Base-by-base conservation (phyloP, 108 stramenopile genomes). In the Aurantiochytrium sp. region DNA sequence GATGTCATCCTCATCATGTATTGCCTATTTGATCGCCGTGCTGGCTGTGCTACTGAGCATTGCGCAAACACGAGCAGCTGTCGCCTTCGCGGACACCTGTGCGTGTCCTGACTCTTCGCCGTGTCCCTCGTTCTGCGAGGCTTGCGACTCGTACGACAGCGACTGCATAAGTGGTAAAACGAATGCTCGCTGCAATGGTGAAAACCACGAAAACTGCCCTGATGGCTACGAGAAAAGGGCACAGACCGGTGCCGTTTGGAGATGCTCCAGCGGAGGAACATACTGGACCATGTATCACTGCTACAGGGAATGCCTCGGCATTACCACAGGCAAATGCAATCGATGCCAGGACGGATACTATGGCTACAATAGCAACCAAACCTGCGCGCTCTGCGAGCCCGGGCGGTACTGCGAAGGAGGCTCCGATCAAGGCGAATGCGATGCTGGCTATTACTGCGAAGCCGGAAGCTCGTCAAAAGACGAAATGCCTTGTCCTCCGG, bases 221-320 rank as follows among this genome's bases (percentile, higher is more conserved):
- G 51, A 53, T 23, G 76, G 76, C 45, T 83, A 83, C 28, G 51
- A 47, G n/a, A 83, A 83, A 83, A 47, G 51, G 23, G 76, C 76
- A 6, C 76, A 83, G 51, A 83, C 76, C 44, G 76, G 76, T 8
- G 3, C 76, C 6, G 4, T 83, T 23, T 83, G 76, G 76, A 47
- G 76, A 53, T 83, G 76, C 76, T 53, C 49, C 49, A 25, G 25
- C 45, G 51, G 76, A 6, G 76, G 76, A 12, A 83, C 6, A 23
- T 83, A 83, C 4, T 83, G 51, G 49, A 83, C 76, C 45, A 83
- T 83, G 76, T 83, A 83, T 53, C 76, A 83, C 23, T 83, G 76
- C 76, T 53, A 83, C 76, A 8, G 76, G n/a, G n/a, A 53, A n/a
- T 83, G 76, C 49, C 23, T 83, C 0, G 76, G 76, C n/a, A 83